phyloP scores from a whole-genome alignment of 2,329 filamentous ascomycete genomes.

The Trichoderma lentiforme region DNA sequence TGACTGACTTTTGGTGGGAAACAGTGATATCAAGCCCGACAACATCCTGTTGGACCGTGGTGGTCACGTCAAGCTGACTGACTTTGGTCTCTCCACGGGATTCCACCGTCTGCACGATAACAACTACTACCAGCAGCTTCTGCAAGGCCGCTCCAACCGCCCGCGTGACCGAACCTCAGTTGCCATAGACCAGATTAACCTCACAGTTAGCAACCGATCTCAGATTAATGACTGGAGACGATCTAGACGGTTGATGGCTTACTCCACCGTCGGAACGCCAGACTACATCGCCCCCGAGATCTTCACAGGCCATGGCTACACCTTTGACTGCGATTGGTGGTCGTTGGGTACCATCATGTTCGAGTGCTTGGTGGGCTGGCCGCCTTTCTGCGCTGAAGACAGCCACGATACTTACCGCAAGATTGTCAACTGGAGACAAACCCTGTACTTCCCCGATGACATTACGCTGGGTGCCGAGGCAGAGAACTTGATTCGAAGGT shows the following conservation, averaged over 20 bases:
- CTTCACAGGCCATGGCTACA: constrained; percentile 93
- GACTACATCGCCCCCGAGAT: constrained; percentile 99
- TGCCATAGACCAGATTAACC: constrained; percentile 94
- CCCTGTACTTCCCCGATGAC: constrained; percentile 94
- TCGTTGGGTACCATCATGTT: constrained; percentile 99
- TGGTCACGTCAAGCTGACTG: constrained; percentile 96
- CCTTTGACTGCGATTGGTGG: constrained; percentile 99
- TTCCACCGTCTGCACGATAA: constrained; percentile 98
- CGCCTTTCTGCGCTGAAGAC: constrained; percentile 97
- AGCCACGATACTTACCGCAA: constrained; percentile 97
- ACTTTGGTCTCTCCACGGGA: constrained; percentile 95
- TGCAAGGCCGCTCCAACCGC: constrained; percentile 72
- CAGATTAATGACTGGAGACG: constrained; percentile 99
- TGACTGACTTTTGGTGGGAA: not conserved
- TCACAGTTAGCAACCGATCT: constrained; percentile 95
- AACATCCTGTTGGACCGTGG: constrained; percentile 95
- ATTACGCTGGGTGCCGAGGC: constrained; percentile 84
- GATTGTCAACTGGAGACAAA: constrained; percentile 97
- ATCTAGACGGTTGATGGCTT: constrained; percentile 91
- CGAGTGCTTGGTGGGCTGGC: constrained; percentile 97
- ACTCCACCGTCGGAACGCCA: constrained; percentile 95
- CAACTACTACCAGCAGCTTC: constrained; percentile 94
- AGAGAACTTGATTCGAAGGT: constrained; percentile 90
- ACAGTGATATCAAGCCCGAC: constrained; percentile 96
- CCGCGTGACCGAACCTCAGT: constrained; percentile 86